phyloP scores from a whole-genome alignment of 2,329 filamentous ascomycete species.

The Colletotrichum caudatum region DNA sequence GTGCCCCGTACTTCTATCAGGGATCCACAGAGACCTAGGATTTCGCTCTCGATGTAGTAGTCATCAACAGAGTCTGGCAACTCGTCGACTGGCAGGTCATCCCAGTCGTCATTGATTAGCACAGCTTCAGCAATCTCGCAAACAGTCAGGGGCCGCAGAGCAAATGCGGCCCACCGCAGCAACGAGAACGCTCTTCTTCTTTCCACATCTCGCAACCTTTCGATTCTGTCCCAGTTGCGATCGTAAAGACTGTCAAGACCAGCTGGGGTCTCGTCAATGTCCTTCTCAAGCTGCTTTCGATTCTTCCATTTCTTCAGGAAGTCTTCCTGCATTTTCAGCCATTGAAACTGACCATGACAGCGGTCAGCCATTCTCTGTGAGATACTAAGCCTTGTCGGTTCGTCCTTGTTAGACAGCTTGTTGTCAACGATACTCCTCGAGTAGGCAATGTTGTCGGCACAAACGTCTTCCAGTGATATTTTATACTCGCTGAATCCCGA shows the following conservation, averaged over 20 bases:
- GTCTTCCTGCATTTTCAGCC: conserved; percentile 48
- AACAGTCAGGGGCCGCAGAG: conserved; percentile 43
- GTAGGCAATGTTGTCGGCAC: conserved; percentile 44
- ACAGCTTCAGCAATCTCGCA: conserved; percentile 45
- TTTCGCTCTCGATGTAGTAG: conserved; percentile 47
- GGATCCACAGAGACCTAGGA: conserved; percentile 47
- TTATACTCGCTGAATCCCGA: conserved; percentile 29
- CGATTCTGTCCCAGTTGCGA: conserved; percentile 48
- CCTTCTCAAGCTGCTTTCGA: conserved; percentile 46
- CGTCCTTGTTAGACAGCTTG: conserved; percentile 47
- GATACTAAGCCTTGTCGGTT: conserved; percentile 39
- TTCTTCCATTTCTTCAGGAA: conserved; percentile 46
- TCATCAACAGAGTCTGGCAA: conserved; percentile 47
- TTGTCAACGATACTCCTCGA: conserved; percentile 47
- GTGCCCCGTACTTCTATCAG: conserved; percentile 46
- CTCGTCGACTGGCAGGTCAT: conserved; percentile 44
- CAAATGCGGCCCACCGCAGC: conserved; percentile 49
- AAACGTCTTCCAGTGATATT: conserved; percentile 44
- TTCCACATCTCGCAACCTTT: conserved; percentile 20
- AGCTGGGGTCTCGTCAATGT: conserved; percentile 46
- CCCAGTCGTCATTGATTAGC: conserved; percentile 42
- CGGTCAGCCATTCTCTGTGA: conserved; percentile 45
- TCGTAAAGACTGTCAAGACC: conserved; percentile 49
- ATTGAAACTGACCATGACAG: conserved; percentile 52
- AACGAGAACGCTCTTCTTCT: conserved; percentile 46